These are phyloP conservation scores for Dioscorea zingiberensis DNA, from an alignment of 106 monocot genomes.

Conservation along the genomic window DNA sequence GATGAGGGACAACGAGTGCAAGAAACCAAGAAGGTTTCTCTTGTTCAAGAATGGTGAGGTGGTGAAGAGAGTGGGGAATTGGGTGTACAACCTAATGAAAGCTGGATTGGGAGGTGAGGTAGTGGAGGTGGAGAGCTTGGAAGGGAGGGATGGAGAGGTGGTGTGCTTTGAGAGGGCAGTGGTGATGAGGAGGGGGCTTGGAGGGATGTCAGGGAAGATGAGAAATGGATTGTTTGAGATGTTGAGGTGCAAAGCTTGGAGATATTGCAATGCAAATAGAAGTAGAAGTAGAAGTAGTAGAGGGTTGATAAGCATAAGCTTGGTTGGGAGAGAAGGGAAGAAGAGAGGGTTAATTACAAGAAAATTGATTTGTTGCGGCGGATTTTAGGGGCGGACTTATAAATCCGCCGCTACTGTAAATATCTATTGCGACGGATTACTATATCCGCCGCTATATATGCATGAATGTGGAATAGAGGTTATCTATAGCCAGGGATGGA, in stretches of 20 bases:
- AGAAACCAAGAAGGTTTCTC: conserved; percentile 1
- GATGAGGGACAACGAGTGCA: conserved; percentile 2
- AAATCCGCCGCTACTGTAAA: no score
- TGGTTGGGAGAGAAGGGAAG: conserved; percentile 16
- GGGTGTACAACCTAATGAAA: conserved; percentile 9
- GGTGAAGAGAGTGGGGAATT: conserved; percentile 11
- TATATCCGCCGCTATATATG: no score
- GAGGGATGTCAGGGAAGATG: conserved; percentile 12
- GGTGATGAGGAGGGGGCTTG: conserved; percentile 19
- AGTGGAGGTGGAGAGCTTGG: not conserved
- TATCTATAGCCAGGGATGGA: no score
- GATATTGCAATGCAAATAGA: not conserved
- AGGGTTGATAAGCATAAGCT: not conserved
- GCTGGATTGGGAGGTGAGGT: conserved; percentile 9
- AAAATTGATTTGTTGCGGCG: no score
- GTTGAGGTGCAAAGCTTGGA: conserved; percentile 14
- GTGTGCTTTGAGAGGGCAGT: conserved; percentile 27
- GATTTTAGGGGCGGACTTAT: no score
- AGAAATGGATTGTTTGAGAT: conserved; percentile 12
- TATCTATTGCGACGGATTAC: no score
- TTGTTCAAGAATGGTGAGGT: conserved; percentile 15
- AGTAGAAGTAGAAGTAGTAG: not conserved
- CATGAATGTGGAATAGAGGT: no score
- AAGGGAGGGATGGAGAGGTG: not conserved
- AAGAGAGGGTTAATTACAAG: conserved; percentile 15